Base-by-base conservation (phyloP, 2,329 filamentous ascomycete genomes). In the Chrysoporthe deuterocubensis region DNA sequence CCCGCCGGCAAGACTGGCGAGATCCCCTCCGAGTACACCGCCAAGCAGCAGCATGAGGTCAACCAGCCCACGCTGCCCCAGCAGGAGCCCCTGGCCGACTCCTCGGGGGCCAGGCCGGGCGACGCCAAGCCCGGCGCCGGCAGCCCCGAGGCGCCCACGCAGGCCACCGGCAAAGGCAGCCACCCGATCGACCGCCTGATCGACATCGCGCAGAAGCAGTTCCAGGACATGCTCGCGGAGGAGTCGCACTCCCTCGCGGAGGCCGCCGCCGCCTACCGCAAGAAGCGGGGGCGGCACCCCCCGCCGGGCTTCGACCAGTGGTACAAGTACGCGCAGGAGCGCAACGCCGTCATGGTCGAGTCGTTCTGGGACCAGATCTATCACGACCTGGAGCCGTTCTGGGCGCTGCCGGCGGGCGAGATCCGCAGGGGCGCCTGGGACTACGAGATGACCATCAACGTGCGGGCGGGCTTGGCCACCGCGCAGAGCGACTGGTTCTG, bases 361-460 rank as follows among this genome's bases (percentile, higher is more conserved):
- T 84, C 88, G 65, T 90, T 87, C 72, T 90, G 89, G 77, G 85
- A 89, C 73, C 86, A 87, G 68, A 87, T 90, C 67, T 87, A 89
- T 78, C 84, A 88, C 70, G 88, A 90, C 73, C 73, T 90, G 64
- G 79, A 84, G 58, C 88, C 88, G 1, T 89, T 87, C 72, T 90
- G 87, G 87, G 86, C 80, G 1, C 76, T 87, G 44, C 66, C 72
- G 0, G 68, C 77, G 0, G 59, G 66, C 4, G 70, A 72, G 50
- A 82, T 88, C 56, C 85, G 84, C 66, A 82, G 82, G 71, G 84
- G 88, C 69, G 83, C 87, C 0, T 77, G 76, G 70, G 81, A 83
- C 57, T 88, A 82, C 64, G 87, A 89, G 71, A 89, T 89, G 87
- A 83, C 81, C n/a, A 89, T 90, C 74, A 84, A 82, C 60, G 76